phyloP scores from a whole-genome alignment of 306 rosid genomes.

The Vicia faba region DNA sequence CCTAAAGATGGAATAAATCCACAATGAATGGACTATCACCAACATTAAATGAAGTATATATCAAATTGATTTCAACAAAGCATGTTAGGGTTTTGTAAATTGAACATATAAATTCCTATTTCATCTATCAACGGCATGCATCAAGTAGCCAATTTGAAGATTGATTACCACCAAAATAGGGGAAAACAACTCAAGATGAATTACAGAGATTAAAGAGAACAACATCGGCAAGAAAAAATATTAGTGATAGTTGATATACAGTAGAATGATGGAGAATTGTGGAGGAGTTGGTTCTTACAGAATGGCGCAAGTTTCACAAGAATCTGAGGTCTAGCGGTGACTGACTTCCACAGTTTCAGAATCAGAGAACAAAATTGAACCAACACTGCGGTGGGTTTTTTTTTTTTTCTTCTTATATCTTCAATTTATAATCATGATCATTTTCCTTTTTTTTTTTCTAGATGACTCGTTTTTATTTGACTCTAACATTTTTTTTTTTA shows the following conservation, averaged over 20 bases:
- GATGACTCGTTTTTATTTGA: no score
- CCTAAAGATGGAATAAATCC: slow-evolving; percentile 20
- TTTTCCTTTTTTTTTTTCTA: no score
- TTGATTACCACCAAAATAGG: neutral
- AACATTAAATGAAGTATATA: slow-evolving; percentile 2
- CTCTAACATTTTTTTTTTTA: no score
- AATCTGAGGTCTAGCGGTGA: slow-evolving; percentile 12
- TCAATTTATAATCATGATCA: no score
- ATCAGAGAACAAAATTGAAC: neutral
- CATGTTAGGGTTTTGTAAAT: slow-evolving; percentile 9
- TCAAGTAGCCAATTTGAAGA: slow-evolving; percentile 6
- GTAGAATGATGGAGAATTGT: neutral
- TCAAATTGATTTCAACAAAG: neutral
- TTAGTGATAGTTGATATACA: neutral
- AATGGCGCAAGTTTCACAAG: slow-evolving; percentile 24
- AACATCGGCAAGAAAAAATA: neutral
- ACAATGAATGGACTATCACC: slow-evolving; percentile 10
- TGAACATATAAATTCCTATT: neutral
- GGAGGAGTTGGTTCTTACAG: slow-evolving; percentile 15
- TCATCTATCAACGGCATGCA: neutral
- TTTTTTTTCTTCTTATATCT: neutral
- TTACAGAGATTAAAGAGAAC: neutral
- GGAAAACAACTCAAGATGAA: no score
- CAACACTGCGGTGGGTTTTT: neutral
- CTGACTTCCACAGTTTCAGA: slow-evolving; percentile 6